Evolutionary conservation across 345 rosid species (phyloP).

Genomic region (Salix udensis): DNA sequence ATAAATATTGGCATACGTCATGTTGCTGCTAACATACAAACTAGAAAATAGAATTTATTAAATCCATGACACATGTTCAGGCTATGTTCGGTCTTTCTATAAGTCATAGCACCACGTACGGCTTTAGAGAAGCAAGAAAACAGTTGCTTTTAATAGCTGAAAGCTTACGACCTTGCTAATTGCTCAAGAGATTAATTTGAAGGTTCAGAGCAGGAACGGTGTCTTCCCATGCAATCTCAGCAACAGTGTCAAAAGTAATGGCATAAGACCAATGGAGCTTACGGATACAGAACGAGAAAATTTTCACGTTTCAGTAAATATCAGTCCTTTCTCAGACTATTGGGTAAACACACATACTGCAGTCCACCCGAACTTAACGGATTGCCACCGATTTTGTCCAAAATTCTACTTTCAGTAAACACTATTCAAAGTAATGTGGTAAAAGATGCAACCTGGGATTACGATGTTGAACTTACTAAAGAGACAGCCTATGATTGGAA

Average conservation of each 20-base stretch:
- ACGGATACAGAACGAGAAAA: not conserved
- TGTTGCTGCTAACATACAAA: not conserved
- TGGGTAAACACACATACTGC: not conserved
- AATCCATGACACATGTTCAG: not conserved
- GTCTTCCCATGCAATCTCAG: not conserved
- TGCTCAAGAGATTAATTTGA: not conserved
- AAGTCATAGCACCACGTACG: not conserved
- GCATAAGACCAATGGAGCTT: not conserved
- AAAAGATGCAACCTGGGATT: not conserved
- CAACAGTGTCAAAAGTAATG: not conserved
- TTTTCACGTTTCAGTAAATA: not conserved
- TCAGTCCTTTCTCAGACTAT: not conserved
- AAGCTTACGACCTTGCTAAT: not conserved
- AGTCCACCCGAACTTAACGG: not conserved
- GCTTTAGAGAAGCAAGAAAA: not conserved
- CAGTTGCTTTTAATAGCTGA: not conserved
- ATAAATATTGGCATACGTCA: not conserved
- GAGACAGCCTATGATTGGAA: not conserved
- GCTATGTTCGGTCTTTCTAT: not conserved
- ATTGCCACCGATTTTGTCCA: not conserved
- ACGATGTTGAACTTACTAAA: not conserved
- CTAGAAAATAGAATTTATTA: not conserved
- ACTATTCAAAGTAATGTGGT: not conserved
- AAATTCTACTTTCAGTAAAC: not conserved
- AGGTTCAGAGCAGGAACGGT: not conserved